phyloP scores from a whole-genome alignment of 2,329 filamentous ascomycete genomes.

The Scleromitrula shiraiana region DNA sequence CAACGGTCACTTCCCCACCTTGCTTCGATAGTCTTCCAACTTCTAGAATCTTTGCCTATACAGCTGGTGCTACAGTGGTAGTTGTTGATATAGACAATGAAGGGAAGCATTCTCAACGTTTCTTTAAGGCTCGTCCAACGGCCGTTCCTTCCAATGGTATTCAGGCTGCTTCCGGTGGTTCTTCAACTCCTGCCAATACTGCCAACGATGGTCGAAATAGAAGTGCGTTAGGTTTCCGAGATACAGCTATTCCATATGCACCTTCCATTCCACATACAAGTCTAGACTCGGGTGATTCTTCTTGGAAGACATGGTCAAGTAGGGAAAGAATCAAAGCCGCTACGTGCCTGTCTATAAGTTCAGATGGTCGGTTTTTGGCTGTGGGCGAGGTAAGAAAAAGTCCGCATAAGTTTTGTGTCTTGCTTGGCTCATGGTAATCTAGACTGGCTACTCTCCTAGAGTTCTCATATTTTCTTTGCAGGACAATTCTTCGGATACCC shows the following conservation, averaged over 20 bases:
- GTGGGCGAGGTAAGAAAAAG: slow-evolving; percentile 64
- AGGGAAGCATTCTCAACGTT: slow-evolving; percentile 62
- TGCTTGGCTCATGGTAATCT: slow-evolving; percentile 24
- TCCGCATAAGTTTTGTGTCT: slow-evolving; percentile 3
- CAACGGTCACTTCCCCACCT: slow-evolving; percentile 75
- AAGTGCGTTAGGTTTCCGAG: slow-evolving; percentile 41
- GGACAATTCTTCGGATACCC: slow-evolving; percentile 71
- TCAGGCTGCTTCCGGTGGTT: slow-evolving; percentile 45
- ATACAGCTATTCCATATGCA: slow-evolving; percentile 33
- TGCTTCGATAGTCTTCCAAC: slow-evolving; percentile 76
- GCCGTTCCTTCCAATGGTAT: slow-evolving; percentile 55
- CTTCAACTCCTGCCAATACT: slow-evolving; percentile 46
- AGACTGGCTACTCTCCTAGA: slow-evolving; percentile 85
- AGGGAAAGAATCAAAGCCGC: slow-evolving; percentile 91
- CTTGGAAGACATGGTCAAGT: slow-evolving; percentile 74
- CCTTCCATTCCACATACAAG: slow-evolving; percentile 29
- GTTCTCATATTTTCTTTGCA: slow-evolving; percentile 84
- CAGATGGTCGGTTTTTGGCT: slow-evolving; percentile 78
- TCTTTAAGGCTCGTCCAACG: slow-evolving; percentile 79
- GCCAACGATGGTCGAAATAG: slow-evolving; percentile 56
- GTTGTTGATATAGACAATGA: slow-evolving; percentile 71
- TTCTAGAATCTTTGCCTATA: slow-evolving; percentile 71
- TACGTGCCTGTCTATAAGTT: slow-evolving; percentile 81
- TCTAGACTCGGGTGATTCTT: slow-evolving; percentile 53
- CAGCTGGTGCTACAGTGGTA: slow-evolving; percentile 88